Percentiles rank a stretch among this genome's conserved stretches.
These are phyloP conservation scores for Potentilla sterilis DNA, from an alignment of 306 rosid species.

Conservation along the genomic window DNA sequence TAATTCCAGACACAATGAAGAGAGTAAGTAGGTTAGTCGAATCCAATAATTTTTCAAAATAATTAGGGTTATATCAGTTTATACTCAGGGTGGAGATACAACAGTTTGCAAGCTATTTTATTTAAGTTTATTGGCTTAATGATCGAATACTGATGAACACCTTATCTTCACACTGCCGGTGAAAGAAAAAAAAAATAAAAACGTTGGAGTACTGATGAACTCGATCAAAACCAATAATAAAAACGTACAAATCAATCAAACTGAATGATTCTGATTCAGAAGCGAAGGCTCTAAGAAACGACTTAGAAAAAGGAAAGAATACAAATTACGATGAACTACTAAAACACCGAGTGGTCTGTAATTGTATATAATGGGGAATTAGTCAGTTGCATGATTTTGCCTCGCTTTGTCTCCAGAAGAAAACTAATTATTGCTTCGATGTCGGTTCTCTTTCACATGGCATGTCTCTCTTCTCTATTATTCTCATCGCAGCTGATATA, in stretches of 20 bases:
- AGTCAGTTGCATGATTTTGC: slow-evolving; percentile 18
- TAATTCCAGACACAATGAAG: neutral
- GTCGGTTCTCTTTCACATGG: slow-evolving; percentile 57
- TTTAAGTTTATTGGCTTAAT: neutral
- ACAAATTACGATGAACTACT: neutral
- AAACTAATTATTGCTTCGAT: slow-evolving; percentile 37
- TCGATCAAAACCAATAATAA: neutral
- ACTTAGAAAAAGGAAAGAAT: slow-evolving; percentile 18
- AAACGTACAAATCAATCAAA: slow-evolving; percentile 6
- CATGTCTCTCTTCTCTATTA: slow-evolving; percentile 41
- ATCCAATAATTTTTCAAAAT: neutral
- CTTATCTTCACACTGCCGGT: neutral
- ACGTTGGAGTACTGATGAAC: too few relatives aligned
- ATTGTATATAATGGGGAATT: slow-evolving; percentile 7
- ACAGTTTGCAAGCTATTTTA: neutral
- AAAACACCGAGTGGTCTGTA: neutral
- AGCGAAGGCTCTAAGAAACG: slow-evolving; percentile 52
- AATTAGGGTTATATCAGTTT: neutral
- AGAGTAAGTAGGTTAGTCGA: neutral
- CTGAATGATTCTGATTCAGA: slow-evolving; percentile 25
- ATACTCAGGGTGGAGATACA: neutral
- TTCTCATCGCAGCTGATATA: neutral
- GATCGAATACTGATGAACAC: neutral
- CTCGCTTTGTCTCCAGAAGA: slow-evolving; percentile 30
- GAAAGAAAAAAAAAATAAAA: too few relatives aligned